These are phyloP conservation scores for Fusarium austroafricanum DNA, from an alignment of 2,329 filamentous ascomycete genomes.

Conservation along the genomic window DNA sequence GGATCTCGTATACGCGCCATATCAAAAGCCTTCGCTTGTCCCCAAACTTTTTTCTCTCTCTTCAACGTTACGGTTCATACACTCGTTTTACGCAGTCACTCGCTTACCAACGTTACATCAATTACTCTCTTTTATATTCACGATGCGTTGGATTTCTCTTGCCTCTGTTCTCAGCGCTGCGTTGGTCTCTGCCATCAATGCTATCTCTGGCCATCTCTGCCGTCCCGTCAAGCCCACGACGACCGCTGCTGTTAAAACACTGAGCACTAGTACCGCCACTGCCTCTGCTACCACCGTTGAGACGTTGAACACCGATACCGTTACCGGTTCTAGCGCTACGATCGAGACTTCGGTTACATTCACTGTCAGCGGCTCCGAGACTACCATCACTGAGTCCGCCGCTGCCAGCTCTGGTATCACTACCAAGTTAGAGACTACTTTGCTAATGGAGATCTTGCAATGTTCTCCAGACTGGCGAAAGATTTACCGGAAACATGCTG, in stretches of 20 bases:
- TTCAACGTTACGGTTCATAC: not conserved
- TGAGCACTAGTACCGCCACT: not conserved
- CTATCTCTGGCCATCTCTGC: conserved; percentile 4
- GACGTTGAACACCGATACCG: too few species aligned
- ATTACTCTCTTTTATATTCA: conserved; percentile 21
- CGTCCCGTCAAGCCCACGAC: not conserved
- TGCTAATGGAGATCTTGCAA: too few species aligned
- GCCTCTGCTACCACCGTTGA: too few species aligned
- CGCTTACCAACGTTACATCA: not conserved
- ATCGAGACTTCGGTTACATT: too few species aligned
- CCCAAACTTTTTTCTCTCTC: not conserved
- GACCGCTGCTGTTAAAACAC: not conserved
- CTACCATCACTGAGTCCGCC: not conserved
- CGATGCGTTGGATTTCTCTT: conserved; percentile 35
- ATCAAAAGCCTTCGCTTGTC: too few species aligned
- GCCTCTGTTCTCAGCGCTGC: conserved; percentile 16
- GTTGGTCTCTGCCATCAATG: conserved; percentile 8
- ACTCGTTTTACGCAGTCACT: not conserved
- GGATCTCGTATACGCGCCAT: too few species aligned
- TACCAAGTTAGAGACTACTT: not conserved
- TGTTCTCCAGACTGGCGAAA: too few species aligned
- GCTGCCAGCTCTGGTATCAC: not conserved
- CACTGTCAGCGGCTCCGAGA: not conserved
- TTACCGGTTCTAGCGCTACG: too few species aligned
- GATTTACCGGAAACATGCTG: too few species aligned